phyloP scores from a whole-genome alignment of 306 rosid species.

The Calophaca sinica region DNA sequence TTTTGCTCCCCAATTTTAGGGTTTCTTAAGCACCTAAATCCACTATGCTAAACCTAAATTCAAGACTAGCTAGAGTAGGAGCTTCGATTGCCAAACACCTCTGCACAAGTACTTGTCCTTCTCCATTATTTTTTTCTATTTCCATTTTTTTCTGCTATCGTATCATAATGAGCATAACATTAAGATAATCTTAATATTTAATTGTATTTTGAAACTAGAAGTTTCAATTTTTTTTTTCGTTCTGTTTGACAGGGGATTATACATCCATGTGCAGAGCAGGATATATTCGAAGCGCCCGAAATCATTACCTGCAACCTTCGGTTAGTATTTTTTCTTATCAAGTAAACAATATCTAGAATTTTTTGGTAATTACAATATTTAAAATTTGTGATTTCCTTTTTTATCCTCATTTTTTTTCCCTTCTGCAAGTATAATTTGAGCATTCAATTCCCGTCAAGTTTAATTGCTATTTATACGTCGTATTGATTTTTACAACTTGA shows the following conservation, averaged over 20 bases:
- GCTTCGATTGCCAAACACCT: constrained; percentile 43
- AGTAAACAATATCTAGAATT: not conserved
- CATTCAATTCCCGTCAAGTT: not conserved
- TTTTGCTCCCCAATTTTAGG: not conserved
- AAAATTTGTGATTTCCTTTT: not conserved
- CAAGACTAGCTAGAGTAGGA: constrained; percentile 46
- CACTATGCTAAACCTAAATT: constrained; percentile 43
- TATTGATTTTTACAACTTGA: not conserved
- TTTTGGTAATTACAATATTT: not conserved
- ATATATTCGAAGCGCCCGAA: constrained; percentile 27
- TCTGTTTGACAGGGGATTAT: constrained; percentile 46
- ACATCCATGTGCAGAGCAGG: constrained; percentile 34
- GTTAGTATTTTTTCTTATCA: constrained; percentile 34
- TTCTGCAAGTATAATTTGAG: no score
- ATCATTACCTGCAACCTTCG: constrained; percentile 34
- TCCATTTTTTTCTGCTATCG: not conserved
- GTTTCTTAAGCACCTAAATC: not conserved
- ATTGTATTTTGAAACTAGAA: not conserved
- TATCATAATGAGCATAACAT: not conserved
- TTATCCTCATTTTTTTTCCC: not conserved
- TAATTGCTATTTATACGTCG: not conserved
- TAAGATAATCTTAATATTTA: not conserved
- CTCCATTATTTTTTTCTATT: not conserved
- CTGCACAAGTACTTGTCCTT: constrained; percentile 41
- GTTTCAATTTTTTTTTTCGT: not conserved